Conservation (phyloP, 129 eudicot genomes). For the Cynara cardunculus region DNA sequence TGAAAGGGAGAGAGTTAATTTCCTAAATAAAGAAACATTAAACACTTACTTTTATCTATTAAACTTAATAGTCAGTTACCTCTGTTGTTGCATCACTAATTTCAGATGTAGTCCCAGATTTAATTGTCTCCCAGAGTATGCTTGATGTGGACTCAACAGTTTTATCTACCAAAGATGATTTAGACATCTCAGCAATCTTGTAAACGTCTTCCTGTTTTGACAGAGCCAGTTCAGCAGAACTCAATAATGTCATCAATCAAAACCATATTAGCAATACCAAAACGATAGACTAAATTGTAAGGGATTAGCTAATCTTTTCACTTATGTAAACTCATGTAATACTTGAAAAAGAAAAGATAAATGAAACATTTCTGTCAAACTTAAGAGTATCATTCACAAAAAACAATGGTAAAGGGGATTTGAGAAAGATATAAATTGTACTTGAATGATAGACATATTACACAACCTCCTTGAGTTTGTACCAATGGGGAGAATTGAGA, state of each 20-base stretch:
- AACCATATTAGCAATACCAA: not conserved
- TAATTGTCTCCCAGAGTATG: not conserved
- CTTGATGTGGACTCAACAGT: not conserved
- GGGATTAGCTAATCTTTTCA: not conserved
- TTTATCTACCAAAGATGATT: not conserved
- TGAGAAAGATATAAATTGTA: not conserved
- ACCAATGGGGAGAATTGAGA: not conserved
- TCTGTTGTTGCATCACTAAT: not conserved
- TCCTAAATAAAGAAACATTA: not conserved
- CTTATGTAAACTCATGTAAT: not conserved
- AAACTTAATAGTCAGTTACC: constrained; percentile 4
- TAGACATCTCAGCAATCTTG: constrained; percentile 7
- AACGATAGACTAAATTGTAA: not conserved
- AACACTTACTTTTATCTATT: not conserved
- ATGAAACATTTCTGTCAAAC: not conserved
- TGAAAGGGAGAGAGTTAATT: not conserved
- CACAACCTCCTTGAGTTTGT: not conserved
- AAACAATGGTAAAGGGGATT: not conserved
- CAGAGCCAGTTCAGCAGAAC: constrained; percentile 24
- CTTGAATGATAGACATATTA: not conserved
- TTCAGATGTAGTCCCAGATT: not conserved
- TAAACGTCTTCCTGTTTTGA: constrained; percentile 1
- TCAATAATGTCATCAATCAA: not conserved
- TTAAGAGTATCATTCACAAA: not conserved
- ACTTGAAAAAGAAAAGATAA: not conserved